Evolutionary conservation across 106 monocot genomes (phyloP).

Genomic region (Allium sativum): DNA sequence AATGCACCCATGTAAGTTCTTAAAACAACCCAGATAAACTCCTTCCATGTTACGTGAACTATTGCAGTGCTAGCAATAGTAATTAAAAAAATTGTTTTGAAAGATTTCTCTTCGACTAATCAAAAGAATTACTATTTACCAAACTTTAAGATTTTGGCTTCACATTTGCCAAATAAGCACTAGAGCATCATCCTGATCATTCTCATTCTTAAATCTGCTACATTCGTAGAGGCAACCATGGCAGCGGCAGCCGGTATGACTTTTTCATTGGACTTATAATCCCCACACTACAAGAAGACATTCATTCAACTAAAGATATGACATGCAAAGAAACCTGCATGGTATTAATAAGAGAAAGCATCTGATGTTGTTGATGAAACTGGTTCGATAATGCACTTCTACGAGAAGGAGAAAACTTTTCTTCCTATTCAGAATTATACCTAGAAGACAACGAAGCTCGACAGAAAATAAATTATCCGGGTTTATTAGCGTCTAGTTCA

Average conservation of each 20-base stretch:
- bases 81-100: neutral
- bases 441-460: slow-evolving; percentile 63
- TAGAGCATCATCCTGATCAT: slow-evolving; percentile 44
- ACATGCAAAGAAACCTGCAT: slow-evolving; percentile 44
- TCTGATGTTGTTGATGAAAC: slow-evolving; percentile 80
- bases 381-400: slow-evolving; percentile 46
- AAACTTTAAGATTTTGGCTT: slow-evolving; percentile 15
- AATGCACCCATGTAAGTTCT: slow-evolving; percentile 17
- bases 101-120: slow-evolving; percentile 21
- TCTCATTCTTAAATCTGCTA: slow-evolving; percentile 7
- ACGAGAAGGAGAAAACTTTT: slow-evolving; percentile 66
- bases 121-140: slow-evolving; percentile 33
- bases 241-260: neutral
- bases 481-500: slow-evolving; percentile 48
- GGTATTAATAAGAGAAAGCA: slow-evolving; percentile 74
- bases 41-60: slow-evolving; percentile 14
- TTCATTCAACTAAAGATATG: slow-evolving; percentile 37
- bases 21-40: slow-evolving; percentile 21
- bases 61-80: no score
- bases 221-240: neutral
- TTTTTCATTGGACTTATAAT: slow-evolving; percentile 49
- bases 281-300: slow-evolving; percentile 55
- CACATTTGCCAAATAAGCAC: slow-evolving; percentile 79
- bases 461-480: slow-evolving; percentile 79
- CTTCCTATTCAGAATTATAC: slow-evolving; percentile 47